Conservation (phyloP, 768 basidiomycete species). For the Tylopilus balloui region DNA sequence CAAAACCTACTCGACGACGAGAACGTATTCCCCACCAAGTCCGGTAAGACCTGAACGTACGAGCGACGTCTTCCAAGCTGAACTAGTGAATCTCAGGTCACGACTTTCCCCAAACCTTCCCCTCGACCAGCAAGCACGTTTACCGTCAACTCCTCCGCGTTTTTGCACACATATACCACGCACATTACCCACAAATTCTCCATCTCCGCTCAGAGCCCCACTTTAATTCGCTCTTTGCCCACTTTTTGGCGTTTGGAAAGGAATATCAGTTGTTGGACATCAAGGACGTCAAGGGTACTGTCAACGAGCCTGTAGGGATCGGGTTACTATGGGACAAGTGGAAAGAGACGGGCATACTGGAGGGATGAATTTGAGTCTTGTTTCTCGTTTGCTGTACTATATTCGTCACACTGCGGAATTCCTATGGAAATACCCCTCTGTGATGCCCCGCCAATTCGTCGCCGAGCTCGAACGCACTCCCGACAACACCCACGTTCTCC, state of each 20-base stretch:
- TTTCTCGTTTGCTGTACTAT: conserved; percentile 12
- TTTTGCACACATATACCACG: conserved; percentile 96
- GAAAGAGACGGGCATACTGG: conserved; percentile 80
- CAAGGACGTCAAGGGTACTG: conserved; percentile 77
- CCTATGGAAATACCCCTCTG: not conserved
- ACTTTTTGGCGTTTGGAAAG: conserved; percentile 92
- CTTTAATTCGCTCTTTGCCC: conserved; percentile 96
- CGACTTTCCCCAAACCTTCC: conserved; percentile 83
- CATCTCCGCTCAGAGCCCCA: conserved; percentile 93
- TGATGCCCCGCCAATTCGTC: conserved; percentile 21
- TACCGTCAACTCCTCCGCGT: conserved; percentile 96
- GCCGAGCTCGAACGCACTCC: conserved; percentile 26
- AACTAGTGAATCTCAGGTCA: conserved; percentile 52
- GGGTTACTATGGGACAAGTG: conserved; percentile 85
- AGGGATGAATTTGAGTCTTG: conserved; percentile 26
- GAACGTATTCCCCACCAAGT: conserved; percentile 89
- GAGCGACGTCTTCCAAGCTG: not conserved
- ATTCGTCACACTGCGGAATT: conserved; percentile 1
- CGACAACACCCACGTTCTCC: conserved; percentile 54
- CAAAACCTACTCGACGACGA: conserved; percentile 95
- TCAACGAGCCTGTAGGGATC: conserved; percentile 59
- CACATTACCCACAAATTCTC: conserved; percentile 86
- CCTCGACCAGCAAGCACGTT: conserved; percentile 85
- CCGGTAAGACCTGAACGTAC: conserved; percentile 49
- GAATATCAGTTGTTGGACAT: conserved; percentile 90